These are phyloP conservation scores for Bidens hawaiensis DNA, from an alignment of 140 eudicot species.

Conservation along the genomic window DNA sequence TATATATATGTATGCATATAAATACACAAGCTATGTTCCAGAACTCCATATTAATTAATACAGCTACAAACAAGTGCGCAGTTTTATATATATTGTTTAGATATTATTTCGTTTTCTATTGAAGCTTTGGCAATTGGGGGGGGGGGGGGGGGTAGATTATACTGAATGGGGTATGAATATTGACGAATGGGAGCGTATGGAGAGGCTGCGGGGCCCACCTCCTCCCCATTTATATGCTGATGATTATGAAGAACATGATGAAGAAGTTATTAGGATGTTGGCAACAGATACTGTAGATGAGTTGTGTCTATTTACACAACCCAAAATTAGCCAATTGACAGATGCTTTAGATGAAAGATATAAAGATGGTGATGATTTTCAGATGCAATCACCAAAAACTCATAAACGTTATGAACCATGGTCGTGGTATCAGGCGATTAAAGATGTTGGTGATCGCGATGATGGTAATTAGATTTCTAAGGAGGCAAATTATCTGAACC, in stretches of 20 bases:
- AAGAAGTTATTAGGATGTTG: neutral
- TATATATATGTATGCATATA: neutral
- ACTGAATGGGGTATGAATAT: conserved; percentile 18
- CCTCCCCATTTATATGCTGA: conserved; percentile 36
- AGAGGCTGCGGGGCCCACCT: conserved; percentile 12
- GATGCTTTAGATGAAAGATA: neutral
- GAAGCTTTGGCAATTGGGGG: conserved; percentile 61
- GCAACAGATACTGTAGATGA: neutral
- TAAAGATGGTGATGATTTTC: conserved; percentile 13
- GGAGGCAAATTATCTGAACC: conserved; percentile 11
- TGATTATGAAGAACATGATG: conserved; percentile 1
- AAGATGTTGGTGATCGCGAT: conserved; percentile 6
- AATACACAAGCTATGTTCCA: neutral
- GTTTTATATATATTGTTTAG: neutral
- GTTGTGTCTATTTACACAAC: neutral
- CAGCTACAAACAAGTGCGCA: neutral
- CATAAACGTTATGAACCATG: neutral
- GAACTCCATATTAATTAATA: neutral
- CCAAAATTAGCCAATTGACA: neutral
- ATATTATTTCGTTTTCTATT: conserved; percentile 31
- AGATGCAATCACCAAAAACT: conserved; percentile 1
- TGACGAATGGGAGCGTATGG: conserved; percentile 33
- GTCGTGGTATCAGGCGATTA: conserved; percentile 5
- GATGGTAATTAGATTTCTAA: conserved; percentile 4
- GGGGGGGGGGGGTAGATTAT: conserved; percentile 39